A percentile compares a stretch with the other conserved stretches of the same genome.
These are phyloP conservation scores for Ascomycota sp. DNA, from an alignment of 2,329 filamentous ascomycete species.

Conservation along the genomic window DNA sequence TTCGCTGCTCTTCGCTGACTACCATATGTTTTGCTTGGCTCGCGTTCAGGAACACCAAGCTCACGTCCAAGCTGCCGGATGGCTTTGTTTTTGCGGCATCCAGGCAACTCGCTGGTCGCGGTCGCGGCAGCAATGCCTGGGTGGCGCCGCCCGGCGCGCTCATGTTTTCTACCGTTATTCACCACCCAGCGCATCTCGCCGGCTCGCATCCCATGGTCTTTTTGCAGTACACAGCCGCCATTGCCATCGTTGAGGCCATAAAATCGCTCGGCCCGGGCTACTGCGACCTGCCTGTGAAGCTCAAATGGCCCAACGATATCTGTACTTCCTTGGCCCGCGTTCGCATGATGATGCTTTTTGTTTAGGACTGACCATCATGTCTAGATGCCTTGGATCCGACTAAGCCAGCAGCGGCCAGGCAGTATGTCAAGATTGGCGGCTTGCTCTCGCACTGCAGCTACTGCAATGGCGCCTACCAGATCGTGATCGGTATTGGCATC, in stretches of 20 bases:
- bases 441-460: slow-evolving; percentile 82
- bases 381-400: slow-evolving; percentile 42
- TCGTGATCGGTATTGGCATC: slow-evolving; percentile 68
- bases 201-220: slow-evolving; percentile 65
- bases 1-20: background rate
- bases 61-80: slow-evolving; percentile 53
- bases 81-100: slow-evolving; percentile 81
- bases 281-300: slow-evolving; percentile 49
- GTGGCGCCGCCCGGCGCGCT: slow-evolving; percentile 69
- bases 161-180: slow-evolving; percentile 72
- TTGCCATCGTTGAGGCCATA: slow-evolving; percentile 70
- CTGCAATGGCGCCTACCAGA: slow-evolving; percentile 51
- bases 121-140: slow-evolving; percentile 85
- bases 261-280: slow-evolving; percentile 60
- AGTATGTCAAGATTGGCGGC: slow-evolving; percentile 76
- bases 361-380: no score
- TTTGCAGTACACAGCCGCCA: slow-evolving; percentile 74
- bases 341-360: no score
- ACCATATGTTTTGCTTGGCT: background rate
- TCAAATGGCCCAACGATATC: slow-evolving; percentile 98
- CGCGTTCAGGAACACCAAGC: slow-evolving; percentile 41
- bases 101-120: slow-evolving; percentile 68
- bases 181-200: slow-evolving; percentile 54
- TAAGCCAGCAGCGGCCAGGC: slow-evolving; percentile 20
- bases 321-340: slow-evolving; percentile 19